phyloP scores from a whole-genome alignment of 1,284 basidiomycete genomes.

The Xanthoconium separans region DNA sequence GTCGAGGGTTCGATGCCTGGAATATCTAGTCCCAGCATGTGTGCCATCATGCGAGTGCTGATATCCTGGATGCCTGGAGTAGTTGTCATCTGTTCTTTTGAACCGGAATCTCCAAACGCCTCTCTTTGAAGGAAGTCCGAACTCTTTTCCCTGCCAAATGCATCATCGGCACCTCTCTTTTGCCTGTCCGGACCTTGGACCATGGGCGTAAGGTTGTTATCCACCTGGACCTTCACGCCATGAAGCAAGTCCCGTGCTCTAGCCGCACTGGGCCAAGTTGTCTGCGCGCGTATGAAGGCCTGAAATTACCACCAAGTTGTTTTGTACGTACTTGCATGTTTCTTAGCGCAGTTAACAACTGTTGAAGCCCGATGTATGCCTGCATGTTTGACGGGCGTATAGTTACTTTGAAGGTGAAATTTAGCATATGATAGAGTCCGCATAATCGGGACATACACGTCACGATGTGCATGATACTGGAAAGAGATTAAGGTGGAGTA shows the following conservation, averaged over 20 bases:
- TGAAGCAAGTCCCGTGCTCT: constrained; percentile 70
- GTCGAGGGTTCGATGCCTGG: constrained; percentile 60
- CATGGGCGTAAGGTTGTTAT: constrained; percentile 39
- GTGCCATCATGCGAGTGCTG: constrained; percentile 63
- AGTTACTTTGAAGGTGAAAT: constrained; percentile 47
- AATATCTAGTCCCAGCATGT: constrained; percentile 64
- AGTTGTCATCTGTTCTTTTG: constrained; percentile 21
- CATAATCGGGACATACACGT: constrained; percentile 49
- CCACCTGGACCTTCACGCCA: constrained; percentile 61
- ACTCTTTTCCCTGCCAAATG: constrained; percentile 56
- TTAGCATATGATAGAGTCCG: constrained; percentile 1
- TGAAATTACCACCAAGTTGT: background rate
- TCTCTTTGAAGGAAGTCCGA: constrained; percentile 48
- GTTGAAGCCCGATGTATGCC: constrained; percentile 63
- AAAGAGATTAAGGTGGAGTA: constrained; percentile 11
- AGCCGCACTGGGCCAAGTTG: constrained; percentile 72
- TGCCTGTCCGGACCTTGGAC: constrained; percentile 41
- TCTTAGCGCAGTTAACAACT: constrained; percentile 66
- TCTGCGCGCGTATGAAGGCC: constrained; percentile 30
- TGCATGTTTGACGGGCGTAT: constrained; percentile 68
- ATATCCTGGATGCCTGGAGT: constrained; percentile 52
- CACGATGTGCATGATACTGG: constrained; percentile 80
- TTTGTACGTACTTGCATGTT: constrained; percentile 59
- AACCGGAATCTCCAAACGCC: constrained; percentile 34
- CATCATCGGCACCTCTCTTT: constrained; percentile 66